Base-by-base conservation (phyloP, 2,329 filamentous ascomycete genomes). In the Geosmithia putterillii region DNA sequence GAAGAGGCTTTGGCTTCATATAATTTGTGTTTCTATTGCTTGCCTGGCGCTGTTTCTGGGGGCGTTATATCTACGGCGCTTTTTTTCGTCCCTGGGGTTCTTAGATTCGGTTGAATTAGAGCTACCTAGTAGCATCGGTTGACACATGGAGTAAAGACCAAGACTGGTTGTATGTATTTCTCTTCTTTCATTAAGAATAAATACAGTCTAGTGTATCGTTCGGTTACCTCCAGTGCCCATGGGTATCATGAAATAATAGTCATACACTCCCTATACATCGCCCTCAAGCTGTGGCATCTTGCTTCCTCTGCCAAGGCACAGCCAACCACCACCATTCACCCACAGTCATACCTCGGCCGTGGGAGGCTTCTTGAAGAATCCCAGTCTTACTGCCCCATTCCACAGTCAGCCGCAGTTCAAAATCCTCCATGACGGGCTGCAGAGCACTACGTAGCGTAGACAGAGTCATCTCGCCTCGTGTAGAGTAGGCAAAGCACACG, bases 271-370 rank as follows among this genome's bases (percentile, higher is more conserved):
- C 28, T 32, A 32, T 32, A 9, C 10, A 12, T 12, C 28, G 15
- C 15, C 28, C 28, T 32, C 10, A 32, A 32, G 15, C 28, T 4
- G 28, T 14, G 28, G 10, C 28, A 32, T 32, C 28, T 32, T 14
- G 4, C 37, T 21, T 15, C 37, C 15, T 19, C 19, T 39, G 19
- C 55, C 55, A 59, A 1, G 60, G 57, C 1, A 73, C 65, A 19
- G 71, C 67, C 42, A 80, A 56, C 76, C 79, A 84, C 81, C 81
- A 85, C 79, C 78, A 83, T 56, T 82, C 78, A 20, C 63, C 64
- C 3, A 74, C 69, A 6, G 59, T 67, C 42, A 65, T 68, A 0
- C 63, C 70, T 41, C 60, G 54, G 40, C 59, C 62, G 40, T 52
- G 53, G 17, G 65, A 56, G 32, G 67, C 59, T 42, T 61, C 57